Base-by-base conservation (phyloP, 495 filamentous ascomycete species). In the Podospora pseudopauciseta region DNA sequence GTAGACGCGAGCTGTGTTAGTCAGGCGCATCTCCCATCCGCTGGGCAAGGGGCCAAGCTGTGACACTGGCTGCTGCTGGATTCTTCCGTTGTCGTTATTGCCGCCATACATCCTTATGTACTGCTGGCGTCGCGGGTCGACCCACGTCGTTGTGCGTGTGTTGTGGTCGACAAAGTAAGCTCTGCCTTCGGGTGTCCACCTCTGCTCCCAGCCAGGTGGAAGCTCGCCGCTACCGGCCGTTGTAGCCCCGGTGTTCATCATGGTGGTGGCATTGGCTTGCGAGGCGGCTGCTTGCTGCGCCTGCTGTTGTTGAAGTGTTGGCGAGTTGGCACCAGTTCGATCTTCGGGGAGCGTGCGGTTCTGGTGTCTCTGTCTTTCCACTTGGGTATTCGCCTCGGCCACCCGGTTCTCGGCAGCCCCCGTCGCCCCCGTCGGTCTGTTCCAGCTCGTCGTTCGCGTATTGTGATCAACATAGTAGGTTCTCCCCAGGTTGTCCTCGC, bases 381-480 rank as follows among this genome's bases (percentile, higher is more conserved):
- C 86, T 72, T 97, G 91, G 67, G 93, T 97, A 71, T 92, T 93
- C 18, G 92, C 91, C 70, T 92, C 90, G 66, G 83, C 88, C 55
- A 91, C 86, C 72, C 94, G 90, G 34, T 90, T 89, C 34, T 88
- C 88, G 70, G 90, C 91, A 66, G 89, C 94, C 71, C 93, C 94
- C 67, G 88, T 66, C 5, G 71, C 85, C 56, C 89, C 88, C 6
- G 94, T 89, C 27, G 95, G 95, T 66, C 95, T 84, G 70, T 89
- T 92, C 95, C 95, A 99, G 63, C 94, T 99, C 13, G 95, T 99
- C 60, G 94, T 93, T 70, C 95, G 86, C 5, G 94, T 96, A 77
- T 99, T 99, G 78, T 99, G 95, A 77, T 99, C 95, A 39, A 99
- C 95, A 79, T 99, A 99, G 76, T 99, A 99, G n/a, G 94, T 98